Percentiles rank a stretch among this genome's conserved stretches.
phyloP scores from a whole-genome alignment of 106 monocot species.

The Iris macrosiphon region DNA sequence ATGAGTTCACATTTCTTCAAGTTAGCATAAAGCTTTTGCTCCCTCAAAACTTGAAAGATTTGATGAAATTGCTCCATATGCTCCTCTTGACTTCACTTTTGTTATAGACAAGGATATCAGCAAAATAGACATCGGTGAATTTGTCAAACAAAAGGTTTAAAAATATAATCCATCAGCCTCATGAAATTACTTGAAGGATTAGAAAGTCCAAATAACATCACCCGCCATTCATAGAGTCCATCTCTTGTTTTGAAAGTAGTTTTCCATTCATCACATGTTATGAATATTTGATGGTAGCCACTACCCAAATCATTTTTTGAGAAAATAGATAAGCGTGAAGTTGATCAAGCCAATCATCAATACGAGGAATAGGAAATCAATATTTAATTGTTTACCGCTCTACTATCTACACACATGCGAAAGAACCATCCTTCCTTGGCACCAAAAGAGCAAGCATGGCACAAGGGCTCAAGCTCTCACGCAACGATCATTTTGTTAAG shows the following conservation, averaged over 20 bases:
- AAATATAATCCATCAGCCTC: not conserved
- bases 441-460: too few relatives aligned
- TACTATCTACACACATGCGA: conserved; percentile 1
- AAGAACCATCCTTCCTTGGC: not conserved
- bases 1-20: not conserved
- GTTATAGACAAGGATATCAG: not conserved
- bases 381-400: conserved; percentile 2
- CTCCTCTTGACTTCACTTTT: not conserved
- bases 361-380: not conserved
- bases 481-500: too few relatives aligned
- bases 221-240: not conserved
- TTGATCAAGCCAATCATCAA: not conserved
- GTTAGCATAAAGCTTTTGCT: not conserved
- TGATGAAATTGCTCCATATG: not conserved
- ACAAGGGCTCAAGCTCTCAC: too few relatives aligned
- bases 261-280: too few relatives aligned
- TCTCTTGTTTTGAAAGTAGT: not conserved
- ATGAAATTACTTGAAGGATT: conserved; percentile 2
- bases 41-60: not conserved
- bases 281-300: not conserved
- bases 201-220: not conserved
- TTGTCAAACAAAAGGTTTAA: not conserved
- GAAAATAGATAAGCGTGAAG: not conserved
- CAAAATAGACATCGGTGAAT: not conserved
- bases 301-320: not conserved